Evolutionary conservation across 2,329 filamentous ascomycete species (phyloP), one percentile per base, ranked within the genome.

Genomic region (Penicillium sclerotigenum): DNA sequence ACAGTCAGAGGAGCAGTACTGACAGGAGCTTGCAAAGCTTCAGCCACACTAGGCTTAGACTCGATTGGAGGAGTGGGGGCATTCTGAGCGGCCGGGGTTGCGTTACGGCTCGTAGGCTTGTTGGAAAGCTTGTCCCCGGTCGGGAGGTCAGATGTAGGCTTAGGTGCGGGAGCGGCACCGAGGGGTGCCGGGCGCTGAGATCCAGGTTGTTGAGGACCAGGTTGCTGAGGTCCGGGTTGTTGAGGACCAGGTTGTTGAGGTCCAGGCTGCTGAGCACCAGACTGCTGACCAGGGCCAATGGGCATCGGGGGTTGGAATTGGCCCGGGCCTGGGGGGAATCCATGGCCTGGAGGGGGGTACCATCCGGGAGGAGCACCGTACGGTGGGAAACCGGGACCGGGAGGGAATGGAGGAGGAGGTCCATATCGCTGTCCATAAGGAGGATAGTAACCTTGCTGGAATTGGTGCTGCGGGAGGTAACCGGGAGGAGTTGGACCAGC

Each of bases 331-430:
- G 83, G 86, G 33, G 86, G 87, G 64, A 91, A 94, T 26, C 86
- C 87, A 73, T 90, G 89, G 7, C 87, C 87, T 9, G 86, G 85
- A 51, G 82, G 84, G 63, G 88, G 88, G 70, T 87, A 93, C 89
- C 90, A 95, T 54, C 87, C 88, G 46, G 79, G 80, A 45, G 86
- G 89, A 16, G 86, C 87, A 60, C 88, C 89, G 71, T 91, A 95
- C 1, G 88, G 87, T 5, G 85, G 85, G 66, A 87, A 91, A 18
- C 83, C 84, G 61, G 87, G 87, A 26, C 81, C 83, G 55, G 77
- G 77, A 46, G 83, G 83, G 59, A 75, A 78, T 63, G 77, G 80
- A 75, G 65, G 77, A 75, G 70, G 79, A 60, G 75, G 77, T 26
- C 73, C 76, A 60, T 77, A 79, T 42, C 77, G 72, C 56, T 77